Conservation (phyloP, 140 eudicot genomes). For the Senecio squalidus region DNA sequence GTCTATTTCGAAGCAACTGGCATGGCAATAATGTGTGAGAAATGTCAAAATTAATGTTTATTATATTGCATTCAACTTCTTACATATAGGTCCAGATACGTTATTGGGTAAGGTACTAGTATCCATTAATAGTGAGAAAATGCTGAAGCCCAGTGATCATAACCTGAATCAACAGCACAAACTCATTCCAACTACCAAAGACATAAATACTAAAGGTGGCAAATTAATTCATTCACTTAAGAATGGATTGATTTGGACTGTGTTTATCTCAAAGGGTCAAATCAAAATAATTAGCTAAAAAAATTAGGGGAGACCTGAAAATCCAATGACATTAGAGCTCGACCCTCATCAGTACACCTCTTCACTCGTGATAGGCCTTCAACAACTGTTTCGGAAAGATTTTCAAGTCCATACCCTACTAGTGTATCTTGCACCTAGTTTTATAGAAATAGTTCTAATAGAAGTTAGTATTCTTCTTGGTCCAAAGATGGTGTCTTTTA, state of each 20-base stretch:
- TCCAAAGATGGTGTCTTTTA: not conserved
- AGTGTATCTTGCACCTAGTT: slow-evolving; percentile 73
- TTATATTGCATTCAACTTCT: too few species aligned
- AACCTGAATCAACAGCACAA: slow-evolving; percentile 44
- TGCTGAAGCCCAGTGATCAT: slow-evolving; percentile 87
- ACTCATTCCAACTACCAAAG: slow-evolving; percentile 2
- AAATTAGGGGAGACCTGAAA: slow-evolving; percentile 61
- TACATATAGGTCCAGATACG: too few species aligned
- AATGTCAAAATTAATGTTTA: too few species aligned
- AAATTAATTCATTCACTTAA: not conserved
- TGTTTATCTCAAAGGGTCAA: not conserved
- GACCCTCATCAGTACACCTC: slow-evolving; percentile 90
- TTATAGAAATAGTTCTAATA: slow-evolving; percentile 1
- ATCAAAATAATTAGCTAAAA: not conserved
- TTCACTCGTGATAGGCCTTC: slow-evolving; percentile 92
- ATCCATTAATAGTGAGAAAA: slow-evolving; percentile 62
- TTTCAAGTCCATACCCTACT: slow-evolving; percentile 75
- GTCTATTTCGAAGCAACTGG: too few species aligned
- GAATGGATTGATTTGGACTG: not conserved
- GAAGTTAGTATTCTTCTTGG: slow-evolving; percentile 5
- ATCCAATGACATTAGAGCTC: slow-evolving; percentile 96
- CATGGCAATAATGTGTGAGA: too few species aligned
- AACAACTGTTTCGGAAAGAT: slow-evolving; percentile 70
- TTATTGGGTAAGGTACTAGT: too few species aligned
- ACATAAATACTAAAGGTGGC: slow-evolving; percentile 4